Base-by-base conservation (phyloP, 179 eudicot species). In the Beta macrorhiza region DNA sequence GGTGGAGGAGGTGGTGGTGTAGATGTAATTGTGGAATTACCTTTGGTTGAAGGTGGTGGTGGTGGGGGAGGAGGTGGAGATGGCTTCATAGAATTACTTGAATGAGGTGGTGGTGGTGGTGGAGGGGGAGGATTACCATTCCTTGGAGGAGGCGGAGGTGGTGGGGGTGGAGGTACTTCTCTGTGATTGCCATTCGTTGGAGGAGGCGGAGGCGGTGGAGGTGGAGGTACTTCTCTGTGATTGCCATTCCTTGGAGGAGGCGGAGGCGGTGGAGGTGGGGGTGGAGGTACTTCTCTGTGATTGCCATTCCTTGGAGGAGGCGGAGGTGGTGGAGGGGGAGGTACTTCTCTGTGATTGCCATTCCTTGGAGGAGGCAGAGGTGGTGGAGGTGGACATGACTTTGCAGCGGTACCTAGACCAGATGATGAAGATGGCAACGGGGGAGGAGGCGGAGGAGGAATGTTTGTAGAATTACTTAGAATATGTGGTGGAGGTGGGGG, bases 371-470 rank as follows among this genome's bases (percentile, higher is more conserved):
- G 82, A 16, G 79, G 76, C 37, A 80, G 79, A 1, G 83, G 80
- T 10, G 81, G 84, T 61, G 84, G 83, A 7, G 90, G 84, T n/a
- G 85, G 81, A 19, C 45, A 17, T 71, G 83, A 55, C 19, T 49
- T 69, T 51, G 22, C 61, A 76, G 74, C 17, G 51, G 44, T 32
- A n/a, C 74, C 42, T 15, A 53, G 51, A 42, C 57, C 72, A 67
- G 2, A 15, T 19, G 73, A 13, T 19, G 61, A 78, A 56, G 78
- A 77, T 13, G 89, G 85, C 55, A 86, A 89, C 29, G 88, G 90
- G 1, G 92, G 88, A 1, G 90, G 90, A 0, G 91, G 91, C 5
- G 87, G 89, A 4, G 78, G 81, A 10, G 87, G 79, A 19, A 55
- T 64, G 63, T 19, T 11, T 64, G 79, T 25, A 37, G 44, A 20